phyloP scores from a whole-genome alignment of 345 rosid genomes.

The Excoecaria cochinchinensis region DNA sequence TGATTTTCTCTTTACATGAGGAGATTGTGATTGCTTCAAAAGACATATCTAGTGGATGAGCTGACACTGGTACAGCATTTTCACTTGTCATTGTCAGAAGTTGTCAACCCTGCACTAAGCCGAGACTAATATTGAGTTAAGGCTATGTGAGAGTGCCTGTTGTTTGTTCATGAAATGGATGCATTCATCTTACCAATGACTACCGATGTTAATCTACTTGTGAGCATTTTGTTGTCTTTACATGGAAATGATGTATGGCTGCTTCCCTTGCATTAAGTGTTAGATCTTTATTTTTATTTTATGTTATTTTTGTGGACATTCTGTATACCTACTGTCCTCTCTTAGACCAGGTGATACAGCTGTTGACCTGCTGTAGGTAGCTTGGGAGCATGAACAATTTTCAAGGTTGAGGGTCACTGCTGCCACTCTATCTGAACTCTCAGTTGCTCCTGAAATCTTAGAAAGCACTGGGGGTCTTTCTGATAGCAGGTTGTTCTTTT shows the following conservation, averaged over 20 bases:
- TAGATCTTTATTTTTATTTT: too few species aligned
- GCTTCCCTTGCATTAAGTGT: background rate
- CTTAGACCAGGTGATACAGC: conserved; percentile 35
- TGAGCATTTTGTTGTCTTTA: background rate
- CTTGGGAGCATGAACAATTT: conserved; percentile 99
- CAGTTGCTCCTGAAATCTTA: conserved; percentile 71
- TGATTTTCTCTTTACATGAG: background rate
- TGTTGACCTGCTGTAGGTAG: conserved; percentile 65
- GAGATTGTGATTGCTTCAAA: background rate
- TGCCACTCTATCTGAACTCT: conserved; percentile 81
- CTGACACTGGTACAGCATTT: background rate
- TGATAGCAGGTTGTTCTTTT: conserved; percentile 66
- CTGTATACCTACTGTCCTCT: conserved; percentile 2
- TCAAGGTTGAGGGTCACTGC: conserved; percentile 94
- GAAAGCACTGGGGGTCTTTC: conserved; percentile 75
- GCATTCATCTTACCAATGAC: background rate
- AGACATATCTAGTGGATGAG: background rate
- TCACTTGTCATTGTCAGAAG: too few species aligned
- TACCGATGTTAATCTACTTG: background rate
- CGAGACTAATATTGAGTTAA: background rate
- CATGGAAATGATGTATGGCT: background rate
- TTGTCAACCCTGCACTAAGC: background rate
- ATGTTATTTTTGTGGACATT: background rate
- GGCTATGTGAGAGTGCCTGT: background rate
- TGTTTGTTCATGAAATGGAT: conserved; percentile 10